phyloP scores from a whole-genome alignment of 345 rosid genomes.

The Crucihimalaya himalaica region DNA sequence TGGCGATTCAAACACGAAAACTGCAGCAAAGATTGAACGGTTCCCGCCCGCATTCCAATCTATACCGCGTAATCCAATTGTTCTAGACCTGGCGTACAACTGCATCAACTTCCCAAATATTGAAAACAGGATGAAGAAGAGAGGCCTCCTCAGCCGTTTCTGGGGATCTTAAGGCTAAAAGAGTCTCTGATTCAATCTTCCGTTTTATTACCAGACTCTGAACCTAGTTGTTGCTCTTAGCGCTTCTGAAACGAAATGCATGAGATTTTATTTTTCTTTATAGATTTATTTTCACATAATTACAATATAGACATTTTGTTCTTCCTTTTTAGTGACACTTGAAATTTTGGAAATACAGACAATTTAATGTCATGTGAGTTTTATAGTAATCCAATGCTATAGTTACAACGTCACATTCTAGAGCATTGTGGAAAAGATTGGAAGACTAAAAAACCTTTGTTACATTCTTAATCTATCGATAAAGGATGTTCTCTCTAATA shows the following conservation, averaged over 20 bases:
- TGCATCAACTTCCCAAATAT: conserved; percentile 76
- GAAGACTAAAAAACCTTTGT: too few species aligned
- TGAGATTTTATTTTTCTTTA: too few species aligned
- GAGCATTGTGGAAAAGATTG: too few species aligned
- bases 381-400: too few species aligned
- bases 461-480: background rate
- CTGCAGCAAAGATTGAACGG: conserved; percentile 62
- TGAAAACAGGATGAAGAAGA: conserved; percentile 87
- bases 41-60: conserved; percentile 83
- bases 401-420: background rate
- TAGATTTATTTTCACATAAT: conserved; percentile 4
- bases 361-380: background rate
- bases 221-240: background rate
- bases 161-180: background rate
- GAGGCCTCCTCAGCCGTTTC: conserved; percentile 67
- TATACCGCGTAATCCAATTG: conserved; percentile 78
- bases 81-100: conserved; percentile 78
- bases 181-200: conserved; percentile 18
- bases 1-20: conserved; percentile 64
- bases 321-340: background rate
- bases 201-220: background rate
- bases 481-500: too few species aligned
- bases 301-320: conserved; percentile 25
- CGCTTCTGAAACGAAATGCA: conserved; percentile 16
- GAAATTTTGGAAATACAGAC: conserved; percentile 23